Evolutionary conservation across 2,329 filamentous ascomycete species (phyloP).

Genomic region (Thelonectria olida): DNA sequence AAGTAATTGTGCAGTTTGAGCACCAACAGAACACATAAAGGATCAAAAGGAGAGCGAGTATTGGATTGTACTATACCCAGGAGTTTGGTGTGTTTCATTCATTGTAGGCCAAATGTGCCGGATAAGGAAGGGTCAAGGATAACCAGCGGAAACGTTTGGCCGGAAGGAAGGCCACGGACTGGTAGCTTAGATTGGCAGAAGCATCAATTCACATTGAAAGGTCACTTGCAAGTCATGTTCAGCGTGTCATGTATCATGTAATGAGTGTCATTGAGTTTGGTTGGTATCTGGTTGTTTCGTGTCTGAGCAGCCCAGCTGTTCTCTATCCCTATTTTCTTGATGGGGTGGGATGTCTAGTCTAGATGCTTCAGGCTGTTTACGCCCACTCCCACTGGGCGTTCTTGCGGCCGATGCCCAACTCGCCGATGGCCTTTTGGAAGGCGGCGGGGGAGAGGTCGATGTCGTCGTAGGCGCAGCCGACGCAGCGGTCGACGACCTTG

Average conservation of each 20-base stretch:
- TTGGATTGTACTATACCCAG: constrained; percentile 33
- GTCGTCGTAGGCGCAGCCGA: constrained; percentile 55
- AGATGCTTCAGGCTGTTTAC: constrained; percentile 5
- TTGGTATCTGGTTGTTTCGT: background rate
- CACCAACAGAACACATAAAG: constrained; percentile 13
- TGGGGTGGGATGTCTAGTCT: background rate
- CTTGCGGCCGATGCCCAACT: constrained; percentile 35
- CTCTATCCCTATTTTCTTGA: background rate
- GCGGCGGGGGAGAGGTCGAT: constrained; percentile 58
- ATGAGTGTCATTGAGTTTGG: background rate
- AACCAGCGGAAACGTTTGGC: constrained; percentile 21
- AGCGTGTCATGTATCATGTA: background rate
- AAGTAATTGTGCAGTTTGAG: constrained; percentile 18
- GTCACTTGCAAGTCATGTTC: background rate
- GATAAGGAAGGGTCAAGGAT: constrained; percentile 7
- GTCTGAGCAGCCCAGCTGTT: background rate
- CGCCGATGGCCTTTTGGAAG: constrained; percentile 55
- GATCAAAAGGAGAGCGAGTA: constrained; percentile 21
- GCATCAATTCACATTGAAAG: constrained; percentile 25
- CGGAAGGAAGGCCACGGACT: constrained; percentile 13
- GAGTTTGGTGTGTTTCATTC: constrained; percentile 14
- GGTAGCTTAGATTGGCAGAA: constrained; percentile 38
- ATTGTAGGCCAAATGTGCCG: constrained; percentile 4
- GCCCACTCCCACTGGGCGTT: constrained; percentile 40
- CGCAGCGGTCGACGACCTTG: constrained; percentile 75